phyloP scores from a whole-genome alignment of 495 filamentous ascomycete genomes.

The Aspergillus affinis region DNA sequence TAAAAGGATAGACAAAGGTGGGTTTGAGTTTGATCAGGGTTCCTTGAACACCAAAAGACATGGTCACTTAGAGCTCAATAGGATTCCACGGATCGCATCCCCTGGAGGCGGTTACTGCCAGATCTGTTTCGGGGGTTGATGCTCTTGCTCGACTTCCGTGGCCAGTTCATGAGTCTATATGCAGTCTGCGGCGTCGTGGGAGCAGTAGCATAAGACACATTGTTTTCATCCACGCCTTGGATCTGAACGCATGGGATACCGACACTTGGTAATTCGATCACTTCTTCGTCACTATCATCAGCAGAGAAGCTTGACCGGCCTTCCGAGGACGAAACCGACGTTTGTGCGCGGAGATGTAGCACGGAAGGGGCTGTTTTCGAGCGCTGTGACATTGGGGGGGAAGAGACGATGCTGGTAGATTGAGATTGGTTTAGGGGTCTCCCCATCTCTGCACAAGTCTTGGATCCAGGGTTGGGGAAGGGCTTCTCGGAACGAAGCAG shows the following conservation, averaged over 20 bases:
- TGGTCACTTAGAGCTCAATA: not conserved
- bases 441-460: not conserved
- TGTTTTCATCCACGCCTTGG: conserved; percentile 41
- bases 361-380: conserved; percentile 25
- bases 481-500: conserved; percentile 25
- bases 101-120: not conserved
- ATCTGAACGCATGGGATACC: conserved; percentile 32
- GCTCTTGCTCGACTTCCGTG: conserved; percentile 16
- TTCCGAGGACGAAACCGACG: conserved; percentile 25
- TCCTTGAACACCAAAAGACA: no score
- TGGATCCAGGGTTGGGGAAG: conserved; percentile 2
- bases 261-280: conserved; percentile 40
- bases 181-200: conserved; percentile 29
- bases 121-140: conserved; percentile 1
- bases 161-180: conserved; percentile 39
- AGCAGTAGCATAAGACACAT: conserved; percentile 36
- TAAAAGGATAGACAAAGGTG: not conserved
- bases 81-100: conserved; percentile 9
- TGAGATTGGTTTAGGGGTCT: no score
- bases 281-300: conserved; percentile 39
- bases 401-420: conserved; percentile 13
- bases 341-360: conserved; percentile 42
- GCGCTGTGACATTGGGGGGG: conserved; percentile 11
- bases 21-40: not conserved
- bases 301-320: conserved; percentile 24